A percentile compares a stretch with the other conserved stretches of the same genome.
Conservation (phyloP, 345 rosid genomes). For the Kandelia obovata region DNA sequence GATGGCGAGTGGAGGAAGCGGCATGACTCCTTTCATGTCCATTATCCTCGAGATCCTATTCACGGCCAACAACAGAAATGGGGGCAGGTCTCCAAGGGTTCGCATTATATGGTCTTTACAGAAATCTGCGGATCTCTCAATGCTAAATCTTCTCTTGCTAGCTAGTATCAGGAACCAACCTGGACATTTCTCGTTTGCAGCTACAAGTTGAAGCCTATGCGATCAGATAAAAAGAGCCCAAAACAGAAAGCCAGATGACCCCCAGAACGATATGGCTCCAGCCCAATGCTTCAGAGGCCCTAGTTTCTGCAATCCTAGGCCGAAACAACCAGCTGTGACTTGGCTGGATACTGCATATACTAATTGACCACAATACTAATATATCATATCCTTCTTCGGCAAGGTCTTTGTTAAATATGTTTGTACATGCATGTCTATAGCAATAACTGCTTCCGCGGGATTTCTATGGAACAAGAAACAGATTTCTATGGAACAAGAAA, state of each 20-base stretch:
- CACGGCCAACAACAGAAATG: conserved; percentile 7
- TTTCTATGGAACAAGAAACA: conserved; percentile 23
- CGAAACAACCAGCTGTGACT: conserved; percentile 27
- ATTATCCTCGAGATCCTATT: conserved; percentile 19
- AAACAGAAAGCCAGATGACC: not conserved
- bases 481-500: not conserved
- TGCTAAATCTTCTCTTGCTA: conserved; percentile 29
- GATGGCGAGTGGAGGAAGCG: conserved; percentile 29
- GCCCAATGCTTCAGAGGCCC: conserved; percentile 9
- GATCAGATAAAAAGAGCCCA: conserved; percentile 13
- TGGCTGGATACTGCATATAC: conserved; percentile 15
- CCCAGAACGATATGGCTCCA: conserved; percentile 19
- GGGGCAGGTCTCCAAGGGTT: conserved; percentile 10
- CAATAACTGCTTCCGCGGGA: conserved; percentile 11
- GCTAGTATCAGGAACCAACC: conserved; percentile 11
- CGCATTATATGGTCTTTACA: conserved; percentile 24
- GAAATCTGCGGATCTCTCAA: conserved; percentile 15
- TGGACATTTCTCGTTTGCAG: conserved; percentile 16
- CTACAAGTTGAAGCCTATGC: conserved; percentile 27
- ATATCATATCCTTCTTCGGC: not conserved
- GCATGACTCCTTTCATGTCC: conserved; percentile 31
- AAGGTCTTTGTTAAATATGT: conserved; percentile 14
- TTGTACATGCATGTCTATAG: conserved; percentile 8
- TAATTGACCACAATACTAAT: conserved; percentile 22
- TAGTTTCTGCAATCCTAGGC: conserved; percentile 20